Percentiles rank a stretch among this genome's conserved stretches.
Evolutionary conservation across 2,329 filamentous ascomycete genomes (phyloP).

Genomic region (Apiospora koreana): DNA sequence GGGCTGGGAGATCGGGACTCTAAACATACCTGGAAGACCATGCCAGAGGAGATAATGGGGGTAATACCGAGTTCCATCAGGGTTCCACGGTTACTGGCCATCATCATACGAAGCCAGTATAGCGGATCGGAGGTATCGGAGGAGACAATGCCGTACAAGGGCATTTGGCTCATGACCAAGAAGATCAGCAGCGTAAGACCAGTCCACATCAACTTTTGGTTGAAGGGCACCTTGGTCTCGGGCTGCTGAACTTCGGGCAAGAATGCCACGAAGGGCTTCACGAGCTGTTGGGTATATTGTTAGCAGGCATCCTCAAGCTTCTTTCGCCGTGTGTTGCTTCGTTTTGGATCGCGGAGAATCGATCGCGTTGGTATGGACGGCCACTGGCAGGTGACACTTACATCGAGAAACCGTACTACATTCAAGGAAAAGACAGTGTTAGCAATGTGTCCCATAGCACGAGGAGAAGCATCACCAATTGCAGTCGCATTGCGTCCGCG

Average conservation of each 20-base stretch:
- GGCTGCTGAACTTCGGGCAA: conserved; percentile 98
- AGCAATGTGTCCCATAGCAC: conserved; percentile 11
- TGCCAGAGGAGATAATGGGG: conserved; percentile 98
- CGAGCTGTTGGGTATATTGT: conserved; percentile 54
- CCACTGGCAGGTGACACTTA: conserved; percentile 3
- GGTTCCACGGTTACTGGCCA: conserved; percentile 97
- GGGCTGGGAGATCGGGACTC: conserved; percentile 29
- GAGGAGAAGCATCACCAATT: not conserved
- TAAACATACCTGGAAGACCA: conserved; percentile 79
- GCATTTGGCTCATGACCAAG: conserved; percentile 99
- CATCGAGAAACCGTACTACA: conserved; percentile 94
- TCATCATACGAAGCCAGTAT: conserved; percentile 99
- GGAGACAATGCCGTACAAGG: conserved; percentile 97
- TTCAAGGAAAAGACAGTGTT: conserved; percentile 20
- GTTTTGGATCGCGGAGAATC: not conserved
- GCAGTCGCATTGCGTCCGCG: not conserved
- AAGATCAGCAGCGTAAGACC: conserved; percentile 95
- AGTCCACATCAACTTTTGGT: conserved; percentile 97
- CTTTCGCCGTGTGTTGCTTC: not conserved
- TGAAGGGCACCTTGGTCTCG: conserved; percentile 98
- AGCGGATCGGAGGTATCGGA: conserved; percentile 97
- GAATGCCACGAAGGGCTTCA: conserved; percentile 99
- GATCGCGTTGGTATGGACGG: not conserved
- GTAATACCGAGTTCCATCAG: conserved; percentile 97
- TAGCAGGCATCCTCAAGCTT: not conserved